Conservation (phyloP, 176 grass and related monocot genomes). For the Aechmea fasciata region DNA sequence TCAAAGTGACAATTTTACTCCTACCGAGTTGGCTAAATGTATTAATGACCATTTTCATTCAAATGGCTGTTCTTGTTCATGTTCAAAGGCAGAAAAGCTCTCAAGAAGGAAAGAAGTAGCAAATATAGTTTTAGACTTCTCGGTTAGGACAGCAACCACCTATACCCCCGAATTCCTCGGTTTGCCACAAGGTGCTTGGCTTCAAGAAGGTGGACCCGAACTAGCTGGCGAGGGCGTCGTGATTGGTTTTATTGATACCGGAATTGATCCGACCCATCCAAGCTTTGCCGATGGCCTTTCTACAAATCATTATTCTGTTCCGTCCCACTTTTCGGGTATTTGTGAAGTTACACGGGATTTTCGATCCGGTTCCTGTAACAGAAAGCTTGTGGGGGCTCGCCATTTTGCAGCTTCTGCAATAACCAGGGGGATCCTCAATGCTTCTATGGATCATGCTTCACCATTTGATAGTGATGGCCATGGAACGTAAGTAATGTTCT, state of each 20-base stretch:
- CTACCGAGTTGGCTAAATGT: constrained; percentile 8
- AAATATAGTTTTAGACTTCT: constrained; percentile 80
- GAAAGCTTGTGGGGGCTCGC: constrained; percentile 88
- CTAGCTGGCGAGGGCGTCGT: constrained; percentile 79
- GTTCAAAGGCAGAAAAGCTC: constrained; percentile 72
- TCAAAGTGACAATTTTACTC: background rate
- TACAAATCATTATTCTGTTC: constrained; percentile 59
- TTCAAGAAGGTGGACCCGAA: constrained; percentile 75
- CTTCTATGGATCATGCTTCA: constrained; percentile 78
- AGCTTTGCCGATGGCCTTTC: constrained; percentile 71
- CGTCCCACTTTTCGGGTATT: constrained; percentile 70
- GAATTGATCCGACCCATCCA: constrained; percentile 83
- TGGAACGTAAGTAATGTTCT: constrained; percentile 59
- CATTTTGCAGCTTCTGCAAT: constrained; percentile 99
- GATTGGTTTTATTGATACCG: constrained; percentile 85
- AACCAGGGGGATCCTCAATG: constrained; percentile 84
- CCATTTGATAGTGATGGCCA: constrained; percentile 95
- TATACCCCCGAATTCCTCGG: constrained; percentile 94
- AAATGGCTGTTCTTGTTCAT: constrained; percentile 33
- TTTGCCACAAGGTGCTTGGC: constrained; percentile 81
- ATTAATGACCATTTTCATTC: constrained; percentile 4
- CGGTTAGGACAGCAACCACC: constrained; percentile 84
- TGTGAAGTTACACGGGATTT: constrained; percentile 97
- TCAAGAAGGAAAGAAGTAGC: constrained; percentile 65
- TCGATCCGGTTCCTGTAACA: constrained; percentile 93